Percentiles rank a stretch among this genome's conserved stretches.
Evolutionary conservation across 306 rosid genomes (phyloP).

Genomic region (Ochetophila trinervis): DNA sequence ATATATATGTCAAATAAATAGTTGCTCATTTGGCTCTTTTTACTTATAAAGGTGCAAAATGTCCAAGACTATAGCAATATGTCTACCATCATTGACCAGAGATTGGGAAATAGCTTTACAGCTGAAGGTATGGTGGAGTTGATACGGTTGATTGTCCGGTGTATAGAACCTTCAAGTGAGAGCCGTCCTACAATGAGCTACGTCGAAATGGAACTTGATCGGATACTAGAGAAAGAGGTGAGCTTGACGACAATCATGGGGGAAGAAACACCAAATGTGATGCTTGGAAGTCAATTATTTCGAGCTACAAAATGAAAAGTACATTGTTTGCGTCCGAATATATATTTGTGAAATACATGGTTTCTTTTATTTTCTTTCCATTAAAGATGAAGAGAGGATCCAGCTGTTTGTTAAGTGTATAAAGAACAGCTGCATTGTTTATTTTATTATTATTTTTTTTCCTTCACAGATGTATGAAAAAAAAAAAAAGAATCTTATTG

Average conservation of each 20-base stretch:
- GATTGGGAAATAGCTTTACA: constrained; percentile 70
- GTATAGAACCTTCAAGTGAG: constrained; percentile 63
- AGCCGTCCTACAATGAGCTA: constrained; percentile 68
- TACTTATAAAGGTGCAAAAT: constrained; percentile 46
- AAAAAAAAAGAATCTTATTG: constrained; percentile 18
- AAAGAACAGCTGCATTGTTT: constrained; percentile 56
- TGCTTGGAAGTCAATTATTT: constrained; percentile 76
- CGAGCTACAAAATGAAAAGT: constrained; percentile 34
- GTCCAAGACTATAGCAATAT: constrained; percentile 35
- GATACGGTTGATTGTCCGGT: constrained; percentile 50
- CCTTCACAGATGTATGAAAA: constrained; percentile 36
- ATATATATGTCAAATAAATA: neutral
- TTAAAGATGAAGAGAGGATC: constrained; percentile 32
- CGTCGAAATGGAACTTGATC: constrained; percentile 70
- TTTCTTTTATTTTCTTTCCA: constrained; percentile 23
- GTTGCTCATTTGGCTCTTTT: neutral
- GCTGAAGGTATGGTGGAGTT: constrained; percentile 67
- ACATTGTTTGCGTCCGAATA: constrained; percentile 24
- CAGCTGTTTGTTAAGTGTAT: constrained; percentile 69
- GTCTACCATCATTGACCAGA: constrained; percentile 46
- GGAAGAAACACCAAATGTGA: constrained; percentile 72
- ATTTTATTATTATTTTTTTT: constrained; percentile 14
- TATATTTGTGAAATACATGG: constrained; percentile 34
- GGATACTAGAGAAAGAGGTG: constrained; percentile 73
- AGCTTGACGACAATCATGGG: constrained; percentile 86